Conservation (phyloP, 805 yeast species). For the Yamadazyma scolyti region DNA sequence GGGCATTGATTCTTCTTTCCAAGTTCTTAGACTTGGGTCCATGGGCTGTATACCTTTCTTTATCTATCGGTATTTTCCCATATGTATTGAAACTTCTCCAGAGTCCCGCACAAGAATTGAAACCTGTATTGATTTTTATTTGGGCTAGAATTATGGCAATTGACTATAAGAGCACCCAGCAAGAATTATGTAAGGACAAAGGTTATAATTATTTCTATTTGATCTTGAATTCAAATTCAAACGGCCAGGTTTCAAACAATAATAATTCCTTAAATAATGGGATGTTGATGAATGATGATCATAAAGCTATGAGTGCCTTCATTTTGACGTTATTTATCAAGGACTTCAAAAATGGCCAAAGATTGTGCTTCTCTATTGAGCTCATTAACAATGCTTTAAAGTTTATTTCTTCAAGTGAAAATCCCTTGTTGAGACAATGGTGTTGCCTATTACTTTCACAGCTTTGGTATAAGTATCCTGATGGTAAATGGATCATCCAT, state of each 20-base stretch:
- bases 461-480: slow-evolving; percentile 66
- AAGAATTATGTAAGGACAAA: slow-evolving; percentile 85
- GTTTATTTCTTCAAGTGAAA: slow-evolving; percentile 69
- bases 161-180: slow-evolving; percentile 85
- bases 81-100: slow-evolving; percentile 86
- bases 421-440: slow-evolving; percentile 91
- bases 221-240: slow-evolving; percentile 52
- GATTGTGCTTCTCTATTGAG: slow-evolving; percentile 71
- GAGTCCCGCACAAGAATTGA: slow-evolving; percentile 91
- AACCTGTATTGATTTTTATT: slow-evolving; percentile 90
- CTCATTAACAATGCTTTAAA: slow-evolving; percentile 62
- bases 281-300: slow-evolving; percentile 62
- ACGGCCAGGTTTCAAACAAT: slow-evolving; percentile 20
- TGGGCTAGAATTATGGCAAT: slow-evolving; percentile 99
- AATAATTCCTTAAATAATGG: slow-evolving; percentile 30
- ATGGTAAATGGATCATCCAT: slow-evolving; percentile 68
- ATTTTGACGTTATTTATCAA: slow-evolving; percentile 80
- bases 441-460: slow-evolving; percentile 75
- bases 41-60: slow-evolving; percentile 91
- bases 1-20: slow-evolving; percentile 82
- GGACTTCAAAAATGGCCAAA: slow-evolving; percentile 76
- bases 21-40: slow-evolving; percentile 92
- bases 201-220: slow-evolving; percentile 85
- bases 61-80: slow-evolving; percentile 94
- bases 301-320: slow-evolving; percentile 93